Conservation (phyloP, 2,329 filamentous ascomycete genomes). For the Alternaria tenuissima region DNA sequence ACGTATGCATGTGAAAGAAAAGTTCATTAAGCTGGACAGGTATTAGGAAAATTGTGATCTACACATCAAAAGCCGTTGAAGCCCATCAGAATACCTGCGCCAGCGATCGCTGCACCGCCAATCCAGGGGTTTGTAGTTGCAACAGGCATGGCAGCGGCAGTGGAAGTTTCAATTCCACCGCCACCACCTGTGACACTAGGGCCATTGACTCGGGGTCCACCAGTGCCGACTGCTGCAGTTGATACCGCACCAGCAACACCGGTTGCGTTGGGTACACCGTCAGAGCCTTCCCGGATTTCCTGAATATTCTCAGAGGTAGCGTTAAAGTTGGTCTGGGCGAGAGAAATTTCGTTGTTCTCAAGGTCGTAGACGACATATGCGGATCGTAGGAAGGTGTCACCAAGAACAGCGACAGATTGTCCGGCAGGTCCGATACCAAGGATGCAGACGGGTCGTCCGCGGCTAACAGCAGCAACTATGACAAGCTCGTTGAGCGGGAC, state of each 20-base stretch:
- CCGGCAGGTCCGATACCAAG: slow-evolving; percentile 61
- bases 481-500: slow-evolving; percentile 66
- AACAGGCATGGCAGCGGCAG: slow-evolving; percentile 32
- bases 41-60: slow-evolving; percentile 9
- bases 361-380: slow-evolving; percentile 72
- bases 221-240: slow-evolving; percentile 53
- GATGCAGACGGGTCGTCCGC: slow-evolving; percentile 56
- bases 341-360: slow-evolving; percentile 65
- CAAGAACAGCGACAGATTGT: slow-evolving; percentile 60
- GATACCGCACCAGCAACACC: slow-evolving; percentile 61
- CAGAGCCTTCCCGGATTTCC: slow-evolving; percentile 61
- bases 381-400: slow-evolving; percentile 69
- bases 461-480: slow-evolving; percentile 56
- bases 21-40: slow-evolving; percentile 16
- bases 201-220: slow-evolving; percentile 55
- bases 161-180: not conserved
- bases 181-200: slow-evolving; percentile 29
- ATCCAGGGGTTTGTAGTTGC: slow-evolving; percentile 42
- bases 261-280: slow-evolving; percentile 62
- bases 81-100: slow-evolving; percentile 43
- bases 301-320: slow-evolving; percentile 58
- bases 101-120: slow-evolving; percentile 40
- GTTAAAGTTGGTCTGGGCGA: slow-evolving; percentile 70
- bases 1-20: slow-evolving; percentile 5
- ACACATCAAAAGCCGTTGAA: slow-evolving; percentile 43